A percentile compares a stretch with the other conserved stretches of the same genome.
Evolutionary conservation across 139 green algal genomes (phyloP).

Genomic region (Pycnococcus provasolii): DNA sequence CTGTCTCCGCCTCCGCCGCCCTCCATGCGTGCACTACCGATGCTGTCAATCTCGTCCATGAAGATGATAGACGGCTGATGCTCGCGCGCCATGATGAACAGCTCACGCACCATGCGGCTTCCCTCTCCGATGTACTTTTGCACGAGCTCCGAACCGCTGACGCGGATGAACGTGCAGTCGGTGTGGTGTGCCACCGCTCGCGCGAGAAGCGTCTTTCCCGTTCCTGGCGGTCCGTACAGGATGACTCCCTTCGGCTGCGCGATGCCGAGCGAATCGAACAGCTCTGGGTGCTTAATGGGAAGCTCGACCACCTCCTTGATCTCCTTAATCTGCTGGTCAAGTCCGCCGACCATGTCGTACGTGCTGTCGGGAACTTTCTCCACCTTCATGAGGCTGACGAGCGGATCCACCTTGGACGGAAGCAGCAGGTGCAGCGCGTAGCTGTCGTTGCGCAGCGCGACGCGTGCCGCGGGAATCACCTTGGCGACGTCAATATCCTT

Average conservation of each 20-base stretch:
- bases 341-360: slow-evolving; percentile 98
- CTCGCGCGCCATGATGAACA: slow-evolving; percentile 98
- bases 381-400: slow-evolving; percentile 96
- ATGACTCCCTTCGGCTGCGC: slow-evolving; percentile 95
- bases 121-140: slow-evolving; percentile 99
- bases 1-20: slow-evolving; percentile 72
- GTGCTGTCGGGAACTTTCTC: slow-evolving; percentile 99
- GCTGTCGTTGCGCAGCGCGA: slow-evolving; percentile 93
- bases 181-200: slow-evolving; percentile 97
- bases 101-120: slow-evolving; percentile 95
- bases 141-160: slow-evolving; percentile 91
- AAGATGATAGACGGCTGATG: slow-evolving; percentile 98
- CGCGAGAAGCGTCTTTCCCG: slow-evolving; percentile 66
- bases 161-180: slow-evolving; percentile 99
- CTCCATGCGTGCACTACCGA: slow-evolving; percentile 86
- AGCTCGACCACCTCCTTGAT: slow-evolving; percentile 99
- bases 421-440: slow-evolving; percentile 93
- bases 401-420: slow-evolving; percentile 62
- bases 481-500: slow-evolving; percentile 55
- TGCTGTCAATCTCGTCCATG: slow-evolving; percentile 99
- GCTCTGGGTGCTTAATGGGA: slow-evolving; percentile 98
- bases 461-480: slow-evolving; percentile 63
- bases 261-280: slow-evolving; percentile 96
- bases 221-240: slow-evolving; percentile 74
- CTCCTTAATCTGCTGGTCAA: slow-evolving; percentile 99